Evolutionary conservation across 495 filamentous ascomycete genomes (phyloP), one percentile per base, ranked within the genome.

Genomic region (Pseudotulostoma volvatum): DNA sequence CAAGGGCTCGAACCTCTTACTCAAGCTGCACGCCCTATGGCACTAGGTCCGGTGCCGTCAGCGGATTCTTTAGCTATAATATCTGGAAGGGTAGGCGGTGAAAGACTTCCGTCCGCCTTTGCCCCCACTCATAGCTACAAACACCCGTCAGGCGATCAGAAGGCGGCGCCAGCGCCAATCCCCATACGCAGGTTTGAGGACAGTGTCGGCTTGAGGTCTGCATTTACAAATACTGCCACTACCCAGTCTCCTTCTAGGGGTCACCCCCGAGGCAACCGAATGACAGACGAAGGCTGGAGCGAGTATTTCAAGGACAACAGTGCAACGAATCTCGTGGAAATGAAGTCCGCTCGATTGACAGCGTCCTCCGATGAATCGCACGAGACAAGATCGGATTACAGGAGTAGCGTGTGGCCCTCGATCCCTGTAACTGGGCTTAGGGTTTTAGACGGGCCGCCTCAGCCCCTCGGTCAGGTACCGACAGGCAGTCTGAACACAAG

Each of bases 401-500:
- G 57, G 31, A 48, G 54, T 18, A 65, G 56, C 35, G 50, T 49
- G 17, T 67, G 62, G 62, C 60, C 62, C 1, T 34, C 35, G 18
- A 56, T 54, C 40, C 43, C 49, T 11, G 56, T 48, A 7, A 45
- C 63, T 17, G 56, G 62, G 23, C 48, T 59, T 17, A 53, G 47
- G 13, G 58, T 59, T 49, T 46, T 67, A 13, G 58, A 65, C 19
- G 44, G 55, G 37, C 64, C n/a, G n/a, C n/a, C 59, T 9, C 54
- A 56, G 36, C 50, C 64, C 38, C 41, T 72, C 54, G 46, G 67
- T 46, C 34, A 68, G 49, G 81, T 86, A 3, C 51, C 63, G 25
- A 77, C 71, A 9, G 71, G 68, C 28, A 84, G 78, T 44, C 81
- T 80, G 3, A 81, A 75, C 2, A 70, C 83, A 11, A 69, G 75